Percentiles rank a stretch among this genome's conserved stretches.
phyloP scores from a whole-genome alignment of 805 yeast species.

The Ogataea degrootiae region DNA sequence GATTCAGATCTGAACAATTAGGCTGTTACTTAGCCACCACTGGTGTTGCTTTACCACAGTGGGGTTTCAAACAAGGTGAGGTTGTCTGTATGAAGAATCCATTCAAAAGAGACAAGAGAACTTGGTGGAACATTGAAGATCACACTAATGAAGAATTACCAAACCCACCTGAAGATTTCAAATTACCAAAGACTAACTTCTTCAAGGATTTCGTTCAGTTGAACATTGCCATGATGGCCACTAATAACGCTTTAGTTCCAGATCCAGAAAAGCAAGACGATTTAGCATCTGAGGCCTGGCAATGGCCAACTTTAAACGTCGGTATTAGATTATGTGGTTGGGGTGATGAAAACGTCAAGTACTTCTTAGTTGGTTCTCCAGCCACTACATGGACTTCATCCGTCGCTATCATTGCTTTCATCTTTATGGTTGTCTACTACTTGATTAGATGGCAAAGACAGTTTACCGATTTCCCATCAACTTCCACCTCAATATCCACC shows the following conservation, averaged over 20 bases:
- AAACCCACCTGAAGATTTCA: slow-evolving; percentile 54
- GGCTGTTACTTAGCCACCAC: slow-evolving; percentile 79
- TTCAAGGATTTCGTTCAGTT: slow-evolving; percentile 71
- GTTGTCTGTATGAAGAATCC: slow-evolving; percentile 72
- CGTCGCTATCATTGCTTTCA: slow-evolving; percentile 49
- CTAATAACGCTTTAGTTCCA: slow-evolving; percentile 77
- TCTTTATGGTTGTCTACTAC: slow-evolving; percentile 39
- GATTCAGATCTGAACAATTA: slow-evolving; percentile 56
- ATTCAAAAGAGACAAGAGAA: slow-evolving; percentile 70
- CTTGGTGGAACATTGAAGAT: slow-evolving; percentile 84
- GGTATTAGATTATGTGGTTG: slow-evolving; percentile 78
- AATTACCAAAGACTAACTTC: slow-evolving; percentile 70
- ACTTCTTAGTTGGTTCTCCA: slow-evolving; percentile 71
- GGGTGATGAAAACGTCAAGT: slow-evolving; percentile 54
- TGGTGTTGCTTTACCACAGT: slow-evolving; percentile 62
- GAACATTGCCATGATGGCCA: slow-evolving; percentile 84
- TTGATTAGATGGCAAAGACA: slow-evolving; percentile 83
- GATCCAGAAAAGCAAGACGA: slow-evolving; percentile 71
- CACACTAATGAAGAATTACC: slow-evolving; percentile 59
- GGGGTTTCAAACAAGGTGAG: slow-evolving; percentile 89
- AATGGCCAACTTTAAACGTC: slow-evolving; percentile 77
- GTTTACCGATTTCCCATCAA: slow-evolving; percentile 48
- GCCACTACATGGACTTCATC: slow-evolving; percentile 75
- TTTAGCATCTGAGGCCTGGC: slow-evolving; percentile 74
- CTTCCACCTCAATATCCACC: slow-evolving; percentile 16